Evolutionary conservation across 1,284 basidiomycete species (phyloP).

Genomic region (Moesziomyces sp.): DNA sequence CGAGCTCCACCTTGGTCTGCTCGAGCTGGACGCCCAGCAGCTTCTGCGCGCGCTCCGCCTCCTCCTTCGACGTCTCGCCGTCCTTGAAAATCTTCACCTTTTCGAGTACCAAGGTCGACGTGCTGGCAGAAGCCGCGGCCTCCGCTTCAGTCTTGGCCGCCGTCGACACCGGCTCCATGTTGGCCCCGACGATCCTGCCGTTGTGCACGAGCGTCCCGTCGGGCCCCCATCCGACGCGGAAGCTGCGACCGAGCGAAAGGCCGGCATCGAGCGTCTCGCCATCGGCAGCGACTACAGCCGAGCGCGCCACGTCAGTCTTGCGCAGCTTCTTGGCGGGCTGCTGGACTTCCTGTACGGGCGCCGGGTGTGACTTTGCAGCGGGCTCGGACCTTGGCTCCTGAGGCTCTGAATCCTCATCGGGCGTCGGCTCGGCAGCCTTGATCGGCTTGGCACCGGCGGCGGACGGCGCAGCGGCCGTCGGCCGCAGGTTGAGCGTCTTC

Average conservation of each 20-base stretch:
- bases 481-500: constrained; percentile 27
- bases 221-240: constrained; percentile 90
- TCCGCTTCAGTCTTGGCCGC: constrained; percentile 18
- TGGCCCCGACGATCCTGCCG: constrained; percentile 68
- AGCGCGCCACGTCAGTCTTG: constrained; percentile 66
- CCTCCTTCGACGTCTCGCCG: constrained; percentile 24
- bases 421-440: neutral
- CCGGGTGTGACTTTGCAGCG: constrained; percentile 11
- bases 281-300: constrained; percentile 76
- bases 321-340: constrained; percentile 55
- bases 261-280: constrained; percentile 81
- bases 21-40: constrained; percentile 83
- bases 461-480: constrained; percentile 6
- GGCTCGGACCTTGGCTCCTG: neutral
- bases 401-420: constrained; percentile 7
- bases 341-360: constrained; percentile 16
- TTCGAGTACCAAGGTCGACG: constrained; percentile 41
- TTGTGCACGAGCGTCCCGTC: constrained; percentile 80
- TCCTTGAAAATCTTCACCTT: constrained; percentile 55
- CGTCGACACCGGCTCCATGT: constrained; percentile 1
- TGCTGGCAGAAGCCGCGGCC: constrained; percentile 10
- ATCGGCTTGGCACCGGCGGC: constrained; percentile 8
- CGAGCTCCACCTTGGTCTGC: constrained; percentile 75
- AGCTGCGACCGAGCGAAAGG: constrained; percentile 84
- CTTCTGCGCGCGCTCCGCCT: constrained; percentile 69